Evolutionary conservation across 345 rosid genomes (phyloP).

Genomic region (Citrus sp.): DNA sequence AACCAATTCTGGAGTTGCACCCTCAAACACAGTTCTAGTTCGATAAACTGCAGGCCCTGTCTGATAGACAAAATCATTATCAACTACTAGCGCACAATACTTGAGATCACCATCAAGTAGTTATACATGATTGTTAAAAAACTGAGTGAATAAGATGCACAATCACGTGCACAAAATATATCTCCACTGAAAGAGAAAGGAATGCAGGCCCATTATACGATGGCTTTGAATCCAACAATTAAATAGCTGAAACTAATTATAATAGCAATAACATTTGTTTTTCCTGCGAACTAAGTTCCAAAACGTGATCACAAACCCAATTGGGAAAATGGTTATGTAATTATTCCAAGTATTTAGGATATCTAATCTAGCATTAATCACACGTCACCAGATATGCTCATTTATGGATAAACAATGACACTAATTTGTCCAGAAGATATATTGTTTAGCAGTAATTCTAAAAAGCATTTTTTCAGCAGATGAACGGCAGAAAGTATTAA

Average conservation of each 20-base stretch:
- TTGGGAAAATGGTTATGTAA: not conserved
- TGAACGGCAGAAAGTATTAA: not conserved
- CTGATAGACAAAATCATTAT: constrained; percentile 47
- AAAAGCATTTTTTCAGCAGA: not conserved
- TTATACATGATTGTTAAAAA: not conserved
- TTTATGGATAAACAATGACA: not conserved
- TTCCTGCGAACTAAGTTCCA: not conserved
- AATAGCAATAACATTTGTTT: not conserved
- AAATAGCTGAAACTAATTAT: not conserved
- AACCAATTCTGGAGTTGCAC: constrained; percentile 79
- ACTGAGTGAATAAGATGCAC: not conserved
- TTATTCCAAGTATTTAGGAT: not conserved
- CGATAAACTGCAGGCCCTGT: constrained; percentile 61
- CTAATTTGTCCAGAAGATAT: not conserved
- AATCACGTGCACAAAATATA: not conserved
- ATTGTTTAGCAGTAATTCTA: not conserved
- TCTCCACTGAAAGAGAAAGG: not conserved
- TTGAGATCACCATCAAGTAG: not conserved
- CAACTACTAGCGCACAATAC: constrained; percentile 11
- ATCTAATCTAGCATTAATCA: not conserved
- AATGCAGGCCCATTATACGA: not conserved
- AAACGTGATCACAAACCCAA: not conserved
- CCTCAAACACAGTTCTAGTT: constrained; percentile 91
- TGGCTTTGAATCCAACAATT: not conserved
- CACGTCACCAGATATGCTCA: not conserved